Evolutionary conservation across 139 green algal species (phyloP), one percentile per base, ranked within the genome.

Genomic region (Picocystis salinarum): DNA sequence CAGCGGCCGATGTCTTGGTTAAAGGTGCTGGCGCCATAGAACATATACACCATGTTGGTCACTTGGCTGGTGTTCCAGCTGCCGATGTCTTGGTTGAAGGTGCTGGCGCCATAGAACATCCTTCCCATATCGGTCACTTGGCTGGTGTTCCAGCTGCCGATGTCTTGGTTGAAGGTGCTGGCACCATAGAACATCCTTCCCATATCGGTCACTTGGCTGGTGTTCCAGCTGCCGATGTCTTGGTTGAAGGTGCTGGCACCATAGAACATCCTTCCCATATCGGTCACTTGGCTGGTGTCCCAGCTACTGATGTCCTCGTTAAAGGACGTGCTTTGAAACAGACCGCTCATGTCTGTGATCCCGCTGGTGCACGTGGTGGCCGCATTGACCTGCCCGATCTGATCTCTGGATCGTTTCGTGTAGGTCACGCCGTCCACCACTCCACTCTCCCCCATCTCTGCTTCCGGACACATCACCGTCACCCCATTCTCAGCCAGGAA

Each of bases 171-270:
- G 40, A 56, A 56, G 4, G 9, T 17, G 6, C 40, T 27, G 0
- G 18, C 23, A 48, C 18, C 36, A 0, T 1, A 0, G 40, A 56
- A 50, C 49, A 56, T 50, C 23, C 23, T 13, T n/a, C 0, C 11
- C 49, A 56, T 56, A 2, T 49, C 33, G 27, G 36, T 56, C 17
- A 56, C 49, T n/a, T 36, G 41, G 9, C 27, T 45, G 4, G 24
- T n/a, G 1, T 56, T 40, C 49, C 49, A 56, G 28, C 26, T 15
- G 6, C 18, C 23, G 39, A 56, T 47, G 5, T n/a, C 10, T 17
- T 11, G 4, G 19, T 55, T 55, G 48, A 55, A 55, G 4, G 19
- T 4, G 11, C 5, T 22, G 6, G 34, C 34, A 15, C 34, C 17
- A 5, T 39, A 33, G 24, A 55, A 50, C 48, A 55, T 55, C 27